Percentiles rank a stretch among this genome's conserved stretches.
phyloP scores from a whole-genome alignment of 768 basidiomycete species.

The Boletus rubropictus region DNA sequence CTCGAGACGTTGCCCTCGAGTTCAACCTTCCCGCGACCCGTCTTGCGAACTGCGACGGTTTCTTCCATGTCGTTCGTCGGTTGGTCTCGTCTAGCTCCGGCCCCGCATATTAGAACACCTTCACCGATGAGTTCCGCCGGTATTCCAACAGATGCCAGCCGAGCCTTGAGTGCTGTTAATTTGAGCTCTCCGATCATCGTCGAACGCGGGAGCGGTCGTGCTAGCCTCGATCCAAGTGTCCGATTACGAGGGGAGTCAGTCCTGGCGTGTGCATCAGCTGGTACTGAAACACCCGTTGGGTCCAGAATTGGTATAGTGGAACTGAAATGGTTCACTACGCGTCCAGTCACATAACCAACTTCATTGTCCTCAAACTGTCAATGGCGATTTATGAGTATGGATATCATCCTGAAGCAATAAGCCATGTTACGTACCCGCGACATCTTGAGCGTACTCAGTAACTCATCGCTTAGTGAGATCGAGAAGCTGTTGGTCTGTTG shows the following conservation, averaged over 20 bases:
- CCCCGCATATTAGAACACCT: constrained; percentile 87
- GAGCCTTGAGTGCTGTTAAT: constrained; percentile 80
- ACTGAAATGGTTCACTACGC: constrained; percentile 78
- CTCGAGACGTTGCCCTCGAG: constrained; percentile 85
- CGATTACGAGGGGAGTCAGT: constrained; percentile 31
- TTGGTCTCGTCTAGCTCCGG: constrained; percentile 42
- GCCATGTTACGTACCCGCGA: constrained; percentile 60
- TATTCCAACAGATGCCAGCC: constrained; percentile 67
- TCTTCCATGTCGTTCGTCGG: constrained; percentile 48
- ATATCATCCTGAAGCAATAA: background rate
- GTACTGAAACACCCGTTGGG: constrained; percentile 40
- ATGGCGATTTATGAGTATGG: constrained; percentile 2
- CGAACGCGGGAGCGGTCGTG: constrained; percentile 70
- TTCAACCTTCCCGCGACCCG: constrained; percentile 78
- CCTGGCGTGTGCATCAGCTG: constrained; percentile 19
- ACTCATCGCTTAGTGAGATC: constrained; percentile 85
- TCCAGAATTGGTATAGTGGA: constrained; percentile 89
- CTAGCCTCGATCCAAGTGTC: constrained; percentile 60
- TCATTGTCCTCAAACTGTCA: constrained; percentile 94
- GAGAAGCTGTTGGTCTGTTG: constrained; percentile 95
- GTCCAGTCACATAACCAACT: constrained; percentile 86
- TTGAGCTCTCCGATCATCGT: constrained; percentile 98
- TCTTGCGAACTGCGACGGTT: constrained; percentile 84
- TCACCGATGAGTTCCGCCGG: constrained; percentile 96
- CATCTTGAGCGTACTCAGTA: constrained; percentile 74